Conservation (phyloP, 805 yeast species). For the Cyberlindnera veronae region DNA sequence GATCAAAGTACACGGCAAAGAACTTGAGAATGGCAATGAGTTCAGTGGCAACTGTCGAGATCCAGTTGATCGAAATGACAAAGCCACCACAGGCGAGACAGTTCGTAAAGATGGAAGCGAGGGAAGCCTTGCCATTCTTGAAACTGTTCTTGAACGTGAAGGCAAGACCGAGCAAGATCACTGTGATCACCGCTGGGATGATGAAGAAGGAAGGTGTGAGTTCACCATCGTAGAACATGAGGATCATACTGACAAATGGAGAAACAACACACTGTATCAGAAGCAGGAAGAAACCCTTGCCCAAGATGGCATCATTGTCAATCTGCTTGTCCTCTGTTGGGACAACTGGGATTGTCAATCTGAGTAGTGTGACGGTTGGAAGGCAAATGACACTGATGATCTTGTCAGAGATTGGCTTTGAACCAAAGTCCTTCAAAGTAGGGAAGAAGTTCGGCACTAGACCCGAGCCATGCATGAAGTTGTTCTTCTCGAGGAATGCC, state of each 20-base stretch:
- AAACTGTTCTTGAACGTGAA: slow-evolving; percentile 1
- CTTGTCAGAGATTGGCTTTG: slow-evolving; percentile 27
- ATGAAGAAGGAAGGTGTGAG: slow-evolving; percentile 3
- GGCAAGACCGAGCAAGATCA: slow-evolving; percentile 1
- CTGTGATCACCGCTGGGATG: slow-evolving; percentile 7
- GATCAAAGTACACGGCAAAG: slow-evolving; percentile 51
- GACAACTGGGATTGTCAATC: slow-evolving; percentile 36
- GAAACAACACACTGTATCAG: slow-evolving; percentile 31
- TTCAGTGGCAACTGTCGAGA: slow-evolving; percentile 42
- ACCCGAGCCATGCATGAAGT: slow-evolving; percentile 5
- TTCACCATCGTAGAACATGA: slow-evolving; percentile 16
- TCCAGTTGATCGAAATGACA: slow-evolving; percentile 63
- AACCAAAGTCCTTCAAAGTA: slow-evolving; percentile 28
- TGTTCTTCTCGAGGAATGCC: slow-evolving; percentile 3
- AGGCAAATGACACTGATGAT: slow-evolving; percentile 30
- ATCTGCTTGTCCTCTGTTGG: slow-evolving; percentile 25
- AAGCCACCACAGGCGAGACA: slow-evolving; percentile 54
- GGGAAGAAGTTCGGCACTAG: slow-evolving; percentile 26
- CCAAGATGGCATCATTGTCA: slow-evolving; percentile 21
- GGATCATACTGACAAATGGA: slow-evolving; percentile 23
- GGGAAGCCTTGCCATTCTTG: background rate
- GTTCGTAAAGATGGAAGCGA: background rate
- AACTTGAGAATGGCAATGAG: slow-evolving; percentile 65
- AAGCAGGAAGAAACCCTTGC: slow-evolving; percentile 23
- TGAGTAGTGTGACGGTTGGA: slow-evolving; percentile 33